Conservation (phyloP, 768 basidiomycete species). For the Ephemerocybe angulata region DNA sequence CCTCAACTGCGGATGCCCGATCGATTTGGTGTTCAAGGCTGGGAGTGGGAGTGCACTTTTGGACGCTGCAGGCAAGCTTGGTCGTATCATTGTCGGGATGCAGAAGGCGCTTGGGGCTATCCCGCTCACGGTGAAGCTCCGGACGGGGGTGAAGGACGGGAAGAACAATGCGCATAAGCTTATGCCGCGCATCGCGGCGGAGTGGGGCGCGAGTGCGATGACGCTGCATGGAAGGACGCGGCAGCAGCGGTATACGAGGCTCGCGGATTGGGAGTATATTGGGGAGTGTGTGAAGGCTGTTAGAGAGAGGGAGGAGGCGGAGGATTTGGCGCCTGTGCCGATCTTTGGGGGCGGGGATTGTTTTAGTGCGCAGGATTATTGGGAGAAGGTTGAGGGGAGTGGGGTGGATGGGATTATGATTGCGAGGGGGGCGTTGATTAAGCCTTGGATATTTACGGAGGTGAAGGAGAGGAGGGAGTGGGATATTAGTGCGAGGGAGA, state of each 20-base stretch:
- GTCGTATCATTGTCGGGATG: slow-evolving; percentile 89
- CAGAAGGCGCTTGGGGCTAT: slow-evolving; percentile 84
- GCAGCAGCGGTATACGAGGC: slow-evolving; percentile 89
- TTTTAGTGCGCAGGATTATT: slow-evolving; percentile 84
- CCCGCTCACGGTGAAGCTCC: slow-evolving; percentile 86
- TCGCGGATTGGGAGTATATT: slow-evolving; percentile 96
- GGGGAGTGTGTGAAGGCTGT: slow-evolving; percentile 81
- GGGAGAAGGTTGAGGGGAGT: slow-evolving; percentile 66
- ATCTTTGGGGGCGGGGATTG: slow-evolving; percentile 97
- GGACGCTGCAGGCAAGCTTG: slow-evolving; percentile 76
- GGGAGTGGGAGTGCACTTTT: slow-evolving; percentile 90
- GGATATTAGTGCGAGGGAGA: slow-evolving; percentile 86
- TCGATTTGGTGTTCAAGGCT: slow-evolving; percentile 89
- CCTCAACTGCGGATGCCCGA: slow-evolving; percentile 95
- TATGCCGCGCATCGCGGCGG: slow-evolving; percentile 70
- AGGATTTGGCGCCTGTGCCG: slow-evolving; percentile 76
- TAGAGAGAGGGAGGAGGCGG: slow-evolving; percentile 63
- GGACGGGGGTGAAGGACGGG: slow-evolving; percentile 89
- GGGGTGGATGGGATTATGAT: slow-evolving; percentile 97
- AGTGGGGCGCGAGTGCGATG: slow-evolving; percentile 45
- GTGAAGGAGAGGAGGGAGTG: slow-evolving; percentile 89
- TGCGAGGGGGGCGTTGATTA: slow-evolving; percentile 91
- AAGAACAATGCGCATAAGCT: slow-evolving; percentile 86
- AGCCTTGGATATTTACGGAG: slow-evolving; percentile 95
- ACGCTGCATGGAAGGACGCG: slow-evolving; percentile 90